Base-by-base conservation (phyloP, 208 protist genomes). In the Novymonas esmeraldas region DNA sequence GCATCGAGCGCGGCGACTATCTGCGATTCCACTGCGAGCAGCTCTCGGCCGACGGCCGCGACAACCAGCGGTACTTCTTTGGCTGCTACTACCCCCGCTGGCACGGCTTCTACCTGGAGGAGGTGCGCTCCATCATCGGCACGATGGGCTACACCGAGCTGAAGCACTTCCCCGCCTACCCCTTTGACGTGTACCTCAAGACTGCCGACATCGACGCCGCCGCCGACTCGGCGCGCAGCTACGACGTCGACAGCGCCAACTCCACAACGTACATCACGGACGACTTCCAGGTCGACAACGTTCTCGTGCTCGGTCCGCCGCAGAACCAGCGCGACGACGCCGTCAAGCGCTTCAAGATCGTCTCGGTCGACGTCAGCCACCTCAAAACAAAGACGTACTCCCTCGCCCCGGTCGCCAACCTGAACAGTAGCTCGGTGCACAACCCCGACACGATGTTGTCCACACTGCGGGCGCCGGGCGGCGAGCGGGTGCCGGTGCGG, bases 41-140 rank as follows among this genome's bases (percentile, higher is more conserved):
- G 62, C 81, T 95, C 44, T 93, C 83, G 0, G 79, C 93, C 29
- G 45, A 79, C 57, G 74, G 70, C 34, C 62, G 64, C 9, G 93
- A 97, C 64, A 81, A 83, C 51, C 70, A 89, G 57, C 89, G 93
- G 5, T 95, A 93, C 73, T 97, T 97, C 73, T 89, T 91, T 24
- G 93, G 93, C 28, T 84, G 77, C 67, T 97, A 95, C 76, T 95
- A 91, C 69, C 93, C 93, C 6, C 88, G 93, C 33, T 97, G 89
- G 89, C 89, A 90, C 34, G 84, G 78, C 34, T 92, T 97, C 50
- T 96, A 96, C 80, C 41, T 97, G 2, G 89, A 97, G 51, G 93
- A 97, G 84, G 81, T 96, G 70, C 87, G 90, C 46, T 76, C 82
- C 11, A 57, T 95, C n/a, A 84, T 94, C 16, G 87, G 85, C 58